phyloP scores from a whole-genome alignment of 2,329 filamentous ascomycete genomes.

The Aspergillus clavatus region DNA sequence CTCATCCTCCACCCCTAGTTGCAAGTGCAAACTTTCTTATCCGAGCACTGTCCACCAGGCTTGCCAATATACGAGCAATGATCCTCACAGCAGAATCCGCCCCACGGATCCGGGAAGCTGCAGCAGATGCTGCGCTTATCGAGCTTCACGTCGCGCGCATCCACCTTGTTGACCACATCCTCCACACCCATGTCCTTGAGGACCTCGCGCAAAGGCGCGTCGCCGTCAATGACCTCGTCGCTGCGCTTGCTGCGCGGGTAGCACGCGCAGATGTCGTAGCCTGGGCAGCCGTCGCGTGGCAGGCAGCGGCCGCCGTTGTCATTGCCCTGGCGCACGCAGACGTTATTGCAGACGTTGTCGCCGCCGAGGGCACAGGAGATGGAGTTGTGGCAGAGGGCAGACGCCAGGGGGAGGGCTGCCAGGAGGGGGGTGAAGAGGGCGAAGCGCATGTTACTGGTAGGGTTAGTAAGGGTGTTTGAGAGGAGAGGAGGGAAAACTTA shows the following conservation, averaged over 20 bases:
- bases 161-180: neutral
- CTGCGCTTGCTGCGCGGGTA: constrained; percentile 4
- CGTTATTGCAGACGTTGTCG: neutral
- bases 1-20: too few species aligned
- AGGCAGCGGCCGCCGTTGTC: constrained; percentile 2
- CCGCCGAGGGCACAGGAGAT: constrained; percentile 1
- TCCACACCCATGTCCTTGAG: neutral
- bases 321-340: constrained; percentile 4
- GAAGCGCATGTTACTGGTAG: constrained; percentile 1
- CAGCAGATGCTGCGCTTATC: constrained; percentile 4
- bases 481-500: too few species aligned
- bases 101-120: neutral
- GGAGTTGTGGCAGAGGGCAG: constrained; percentile 2
- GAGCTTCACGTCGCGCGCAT: neutral
- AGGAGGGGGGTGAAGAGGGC: neutral
- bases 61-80: constrained; percentile 3
- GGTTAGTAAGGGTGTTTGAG: too few species aligned
- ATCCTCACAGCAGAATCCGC: constrained; percentile 1
- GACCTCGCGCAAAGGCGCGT: neutral
- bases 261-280: constrained; percentile 3
- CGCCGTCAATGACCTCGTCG: constrained; percentile 2
- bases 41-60: constrained; percentile 4
- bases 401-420: neutral
- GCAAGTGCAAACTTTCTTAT: neutral
- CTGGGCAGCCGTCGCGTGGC: constrained; percentile 5